These are phyloP conservation scores for Microsporum ferrugineum DNA, from an alignment of 2,329 filamentous ascomycete genomes.

Conservation along the genomic window DNA sequence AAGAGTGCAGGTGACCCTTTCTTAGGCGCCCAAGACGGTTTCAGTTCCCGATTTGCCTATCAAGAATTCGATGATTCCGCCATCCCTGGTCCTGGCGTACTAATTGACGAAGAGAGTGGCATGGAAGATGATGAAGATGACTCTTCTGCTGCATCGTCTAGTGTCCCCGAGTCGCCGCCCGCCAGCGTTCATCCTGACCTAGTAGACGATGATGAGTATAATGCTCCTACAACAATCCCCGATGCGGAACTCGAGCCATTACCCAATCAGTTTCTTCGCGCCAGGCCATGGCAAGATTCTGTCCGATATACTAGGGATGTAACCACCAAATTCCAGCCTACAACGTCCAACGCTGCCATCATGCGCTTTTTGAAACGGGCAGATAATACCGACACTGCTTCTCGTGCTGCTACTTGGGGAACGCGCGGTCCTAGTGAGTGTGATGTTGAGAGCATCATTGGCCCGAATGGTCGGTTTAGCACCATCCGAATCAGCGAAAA, in stretches of 20 bases:
- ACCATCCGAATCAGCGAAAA: constrained; percentile 15
- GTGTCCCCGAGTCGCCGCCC: constrained; percentile 20
- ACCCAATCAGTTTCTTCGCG: constrained; percentile 28
- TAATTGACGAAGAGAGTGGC: constrained; percentile 34
- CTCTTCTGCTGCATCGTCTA: constrained; percentile 18
- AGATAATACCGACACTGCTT: constrained; percentile 43
- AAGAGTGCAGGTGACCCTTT: constrained; percentile 32
- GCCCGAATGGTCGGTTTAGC: constrained; percentile 22
- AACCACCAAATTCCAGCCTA: constrained; percentile 35
- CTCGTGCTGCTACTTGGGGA: constrained; percentile 45
- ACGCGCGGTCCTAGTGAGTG: constrained; percentile 41
- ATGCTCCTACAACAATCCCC: constrained; percentile 17
- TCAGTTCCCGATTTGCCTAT: neutral
- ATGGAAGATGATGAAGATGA: constrained; percentile 26
- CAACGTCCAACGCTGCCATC: constrained; percentile 46
- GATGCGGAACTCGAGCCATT: constrained; percentile 24
- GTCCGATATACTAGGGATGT: constrained; percentile 22
- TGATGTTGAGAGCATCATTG: constrained; percentile 39
- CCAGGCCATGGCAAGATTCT: constrained; percentile 41
- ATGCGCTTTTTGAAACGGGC: constrained; percentile 40
- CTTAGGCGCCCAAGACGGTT: neutral
- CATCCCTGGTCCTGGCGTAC: constrained; percentile 43
- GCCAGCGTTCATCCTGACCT: constrained; percentile 21
- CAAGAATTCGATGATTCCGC: constrained; percentile 26
- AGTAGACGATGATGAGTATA: constrained; percentile 17